These are phyloP conservation scores for Gnetum montanum DNA, from an alignment of 75 land plant species.

Conservation along the genomic window DNA sequence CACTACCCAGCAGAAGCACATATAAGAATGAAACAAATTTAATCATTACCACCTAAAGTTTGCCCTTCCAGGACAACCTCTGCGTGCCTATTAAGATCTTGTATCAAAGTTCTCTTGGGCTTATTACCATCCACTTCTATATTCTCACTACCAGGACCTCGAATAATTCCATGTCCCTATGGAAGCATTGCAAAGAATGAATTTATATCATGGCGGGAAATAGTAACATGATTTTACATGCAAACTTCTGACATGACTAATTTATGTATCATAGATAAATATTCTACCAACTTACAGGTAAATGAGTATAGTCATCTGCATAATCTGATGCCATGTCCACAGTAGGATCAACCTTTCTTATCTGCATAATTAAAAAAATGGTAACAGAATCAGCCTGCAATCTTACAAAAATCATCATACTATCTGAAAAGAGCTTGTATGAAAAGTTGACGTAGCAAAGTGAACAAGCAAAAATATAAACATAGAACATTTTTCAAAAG, in stretches of 20 bases:
- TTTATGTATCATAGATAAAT: too few species aligned
- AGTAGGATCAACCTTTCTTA: slow-evolving; percentile 88
- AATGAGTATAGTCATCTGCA: slow-evolving; percentile 82
- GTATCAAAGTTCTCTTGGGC: slow-evolving; percentile 43
- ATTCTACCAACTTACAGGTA: too few species aligned
- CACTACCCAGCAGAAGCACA: neutral
- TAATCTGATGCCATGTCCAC: slow-evolving; percentile 90
- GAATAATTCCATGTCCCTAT: slow-evolving; percentile 84
- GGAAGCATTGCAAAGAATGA: neutral
- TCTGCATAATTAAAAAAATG: slow-evolving; percentile 25
- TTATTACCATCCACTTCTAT: slow-evolving; percentile 30
- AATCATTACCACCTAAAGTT: slow-evolving; percentile 35
- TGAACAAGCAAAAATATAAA: too few species aligned
- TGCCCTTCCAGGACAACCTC: slow-evolving; percentile 96
- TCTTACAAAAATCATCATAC: too few species aligned
- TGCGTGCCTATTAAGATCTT: slow-evolving; percentile 87
- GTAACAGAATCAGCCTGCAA: too few species aligned
- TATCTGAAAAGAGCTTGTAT: too few species aligned
- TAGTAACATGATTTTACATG: too few species aligned
- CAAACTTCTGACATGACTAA: too few species aligned
- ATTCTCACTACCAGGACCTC: slow-evolving; percentile 67
- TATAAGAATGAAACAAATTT: neutral
- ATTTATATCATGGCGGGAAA: too few species aligned
- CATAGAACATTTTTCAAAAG: too few species aligned
- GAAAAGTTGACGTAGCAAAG: too few species aligned